Evolutionary conservation across 768 basidiomycete species (phyloP), one percentile per base, ranked within the genome.

Genomic region (Suillus cothurnatus): DNA sequence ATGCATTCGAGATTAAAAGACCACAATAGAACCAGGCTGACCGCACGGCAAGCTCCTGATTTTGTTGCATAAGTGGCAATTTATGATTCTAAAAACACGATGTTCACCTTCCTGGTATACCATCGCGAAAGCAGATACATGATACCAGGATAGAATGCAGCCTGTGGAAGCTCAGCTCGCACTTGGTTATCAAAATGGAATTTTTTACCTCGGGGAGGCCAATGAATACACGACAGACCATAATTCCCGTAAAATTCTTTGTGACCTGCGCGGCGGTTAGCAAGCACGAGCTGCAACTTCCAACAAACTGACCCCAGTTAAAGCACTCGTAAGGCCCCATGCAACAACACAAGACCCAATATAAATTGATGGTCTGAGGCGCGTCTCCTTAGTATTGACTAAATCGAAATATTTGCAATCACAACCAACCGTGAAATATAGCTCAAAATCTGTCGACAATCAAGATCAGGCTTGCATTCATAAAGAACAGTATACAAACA

Each of bases 61-160:
- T 62, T 39, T 4, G 41, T 61, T 36, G 28, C 6, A 3, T 59
- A 6, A 57, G 28, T 28, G 14, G 43, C 39, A 0, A n/a, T 14
- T 38, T 26, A 14, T 17, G 31, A 23, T 47, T 0, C 17, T 3
- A 4, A 15, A 12, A 28, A 21, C 9, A 2, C 4, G 8, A 11
- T 39, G 14, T 49, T 8, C 41, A 67, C 74, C 61, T 59, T 84
- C 68, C 79, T 84, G 1, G 85, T 86, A 64, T 86, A 86, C 85
- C 84, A 86, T 28, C 84, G 77, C n/a, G 84, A 84, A 3, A 85
- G 75, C 36, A 81, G 72, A 63, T 80, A 80, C 61, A 80, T 78
- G 32, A 80, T 75, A 5, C 88, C 88, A 11, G 89, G 88, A 73
- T 87, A 89, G 68, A 90, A 89, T 2, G 87, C 87, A 14, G 88